Base-by-base conservation (phyloP, 352 stramenopile species). In the Pythium aquatile region DNA sequence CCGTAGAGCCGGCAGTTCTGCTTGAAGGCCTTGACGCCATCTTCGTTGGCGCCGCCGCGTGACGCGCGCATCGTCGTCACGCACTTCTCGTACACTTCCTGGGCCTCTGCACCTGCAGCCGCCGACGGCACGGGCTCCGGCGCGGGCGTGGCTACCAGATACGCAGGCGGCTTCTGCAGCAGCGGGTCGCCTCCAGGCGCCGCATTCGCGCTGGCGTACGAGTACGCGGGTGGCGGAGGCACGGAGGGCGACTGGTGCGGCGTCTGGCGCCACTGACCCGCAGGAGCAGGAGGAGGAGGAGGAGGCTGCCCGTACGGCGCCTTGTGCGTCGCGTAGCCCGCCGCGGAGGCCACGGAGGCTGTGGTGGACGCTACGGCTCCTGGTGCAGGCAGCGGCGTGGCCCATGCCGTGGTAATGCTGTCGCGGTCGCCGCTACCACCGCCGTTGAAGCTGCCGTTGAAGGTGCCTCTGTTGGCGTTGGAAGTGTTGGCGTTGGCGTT, bases 1-100 rank as follows among this genome's bases (percentile, higher is more conserved):
- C 84, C 84, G 49, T 78, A 93, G 42, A 70, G 65, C 66, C 89
- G 88, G 68, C 84, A 93, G 70, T 91, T 82, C 20, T 69, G 56
- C 69, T 93, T 91, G 66, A 93, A 93, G 14, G 78, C 79, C 1
- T 68, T 47, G 1, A 88, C 74, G 8, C 82, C 78, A 49, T 91
- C 81, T 55, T 91, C 72, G 55, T 88, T 82, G 66, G 81, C 71
- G 30, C 72, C 79, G 0, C 78, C 81, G 13, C 68, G 70, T 0
- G 79, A 73, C 2, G 63, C 72, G 54, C 79, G 74, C 52, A 90
- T 89, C 14, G 79, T 87, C 39, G 63, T 65, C 40, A 91, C 76
- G 65, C 82, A 91, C 24, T 55, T 30, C 47, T 88, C 79, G 52
- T 88, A 88, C 28, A 69, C 65, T 29, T 80, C 59, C 58, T 88